These are phyloP conservation scores for Calonectria montana DNA, from an alignment of 2,329 filamentous ascomycete species.

Conservation along the genomic window DNA sequence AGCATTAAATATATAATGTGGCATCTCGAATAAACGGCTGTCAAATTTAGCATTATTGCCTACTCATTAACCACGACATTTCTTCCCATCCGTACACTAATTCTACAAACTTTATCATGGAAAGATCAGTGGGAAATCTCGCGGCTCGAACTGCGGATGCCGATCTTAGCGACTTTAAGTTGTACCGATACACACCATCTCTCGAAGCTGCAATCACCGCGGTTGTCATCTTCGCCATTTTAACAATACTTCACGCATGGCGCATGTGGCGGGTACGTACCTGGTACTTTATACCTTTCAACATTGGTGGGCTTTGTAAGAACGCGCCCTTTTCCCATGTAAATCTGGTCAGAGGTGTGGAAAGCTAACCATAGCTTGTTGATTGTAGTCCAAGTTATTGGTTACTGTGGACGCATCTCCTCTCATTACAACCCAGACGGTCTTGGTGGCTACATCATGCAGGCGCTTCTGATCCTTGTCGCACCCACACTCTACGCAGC, in stretches of 20 bases:
- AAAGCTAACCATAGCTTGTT: background rate
- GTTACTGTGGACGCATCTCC: constrained; percentile 45
- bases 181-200: constrained; percentile 52
- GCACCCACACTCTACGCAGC: constrained; percentile 61
- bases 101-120: background rate
- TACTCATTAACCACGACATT: background rate
- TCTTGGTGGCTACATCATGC: constrained; percentile 38
- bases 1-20: background rate
- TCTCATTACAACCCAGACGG: constrained; percentile 7
- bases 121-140: background rate
- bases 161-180: constrained; percentile 1
- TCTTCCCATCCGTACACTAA: background rate
- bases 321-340: background rate
- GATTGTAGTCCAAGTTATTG: constrained; percentile 56
- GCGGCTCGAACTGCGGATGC: background rate
- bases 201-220: constrained; percentile 51
- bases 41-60: background rate
- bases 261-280: constrained; percentile 56
- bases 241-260: constrained; percentile 58
- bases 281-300: constrained; percentile 63
- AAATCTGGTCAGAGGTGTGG: background rate
- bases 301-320: constrained; percentile 61
- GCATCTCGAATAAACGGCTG: background rate
- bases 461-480: constrained; percentile 57
- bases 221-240: constrained; percentile 53